A percentile compares a stretch with the other conserved stretches of the same genome.
These are phyloP conservation scores for Fusarium caatingaense DNA, from an alignment of 2,329 filamentous ascomycete species.

Conservation along the genomic window DNA sequence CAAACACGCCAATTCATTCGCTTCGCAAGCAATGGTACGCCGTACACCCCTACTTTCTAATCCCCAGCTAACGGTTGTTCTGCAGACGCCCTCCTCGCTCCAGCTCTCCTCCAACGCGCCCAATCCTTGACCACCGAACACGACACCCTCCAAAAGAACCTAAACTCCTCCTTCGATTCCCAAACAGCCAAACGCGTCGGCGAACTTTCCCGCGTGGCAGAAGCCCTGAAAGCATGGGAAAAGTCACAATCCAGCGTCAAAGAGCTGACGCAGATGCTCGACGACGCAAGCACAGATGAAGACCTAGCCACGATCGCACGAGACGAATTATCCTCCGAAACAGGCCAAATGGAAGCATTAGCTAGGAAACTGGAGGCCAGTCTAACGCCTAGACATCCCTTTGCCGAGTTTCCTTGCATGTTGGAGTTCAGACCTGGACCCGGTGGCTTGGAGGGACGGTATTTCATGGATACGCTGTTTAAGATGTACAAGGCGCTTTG, in stretches of 20 bases:
- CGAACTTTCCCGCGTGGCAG: conserved; percentile 68
- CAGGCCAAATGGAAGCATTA: conserved; percentile 69
- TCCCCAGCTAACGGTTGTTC: conserved; percentile 4
- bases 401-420: conserved; percentile 88
- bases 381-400: conserved; percentile 88
- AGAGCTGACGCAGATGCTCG: conserved; percentile 65
- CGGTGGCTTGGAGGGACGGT: conserved; percentile 88
- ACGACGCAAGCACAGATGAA: conserved; percentile 61
- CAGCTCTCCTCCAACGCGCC: conserved; percentile 70
- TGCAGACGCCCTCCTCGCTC: conserved; percentile 55
- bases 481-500: conserved; percentile 92
- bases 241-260: conserved; percentile 62
- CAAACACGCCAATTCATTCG: conserved; percentile 46
- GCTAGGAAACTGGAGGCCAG: conserved; percentile 77
- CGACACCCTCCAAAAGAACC: conserved; percentile 61
- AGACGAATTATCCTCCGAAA: conserved; percentile 82
- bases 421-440: conserved; percentile 93
- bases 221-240: conserved; percentile 70
- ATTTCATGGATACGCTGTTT: conserved; percentile 88
- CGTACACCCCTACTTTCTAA: too few species aligned
- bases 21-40: conserved; percentile 50
- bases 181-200: conserved; percentile 69
- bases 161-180: conserved; percentile 66
- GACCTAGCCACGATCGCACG: conserved; percentile 82
- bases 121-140: conserved; percentile 68